phyloP scores from a whole-genome alignment of 345 rosid species.

The Arabidopsis suecica region DNA sequence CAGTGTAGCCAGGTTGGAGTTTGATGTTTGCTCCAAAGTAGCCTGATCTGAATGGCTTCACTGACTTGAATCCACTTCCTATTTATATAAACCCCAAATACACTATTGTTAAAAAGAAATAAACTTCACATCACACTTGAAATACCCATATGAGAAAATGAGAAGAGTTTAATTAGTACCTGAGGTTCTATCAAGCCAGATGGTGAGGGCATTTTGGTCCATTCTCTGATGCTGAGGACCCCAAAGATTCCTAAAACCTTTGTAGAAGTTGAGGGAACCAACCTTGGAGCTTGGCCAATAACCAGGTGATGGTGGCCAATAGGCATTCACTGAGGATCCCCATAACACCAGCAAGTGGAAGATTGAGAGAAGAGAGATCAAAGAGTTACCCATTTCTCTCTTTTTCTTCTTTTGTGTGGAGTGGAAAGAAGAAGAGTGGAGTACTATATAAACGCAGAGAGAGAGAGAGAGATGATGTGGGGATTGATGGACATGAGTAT shows the following conservation, averaged over 20 bases:
- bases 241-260: conserved; percentile 90
- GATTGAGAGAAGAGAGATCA: conserved; percentile 39
- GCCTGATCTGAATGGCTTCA: conserved; percentile 84
- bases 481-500: conserved; percentile 43
- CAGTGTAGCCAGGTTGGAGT: conserved; percentile 93
- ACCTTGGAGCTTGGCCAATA: conserved; percentile 91
- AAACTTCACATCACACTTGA: conserved; percentile 30
- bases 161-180: conserved; percentile 47
- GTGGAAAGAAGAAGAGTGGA: conserved; percentile 42
- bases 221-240: conserved; percentile 81
- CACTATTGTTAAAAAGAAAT: conserved; percentile 4
- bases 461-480: conserved; percentile 39
- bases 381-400: conserved; percentile 38
- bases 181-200: conserved; percentile 90
- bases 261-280: conserved; percentile 64
- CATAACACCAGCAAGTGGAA: conserved; percentile 50
- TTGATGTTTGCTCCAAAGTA: conserved; percentile 89
- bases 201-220: conserved; percentile 68
- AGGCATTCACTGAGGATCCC: conserved; percentile 51
- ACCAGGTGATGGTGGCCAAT: conserved; percentile 90
- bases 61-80: conserved; percentile 98
- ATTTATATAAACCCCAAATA: conserved; percentile 24
- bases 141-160: conserved; percentile 1
- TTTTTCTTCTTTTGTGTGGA: conserved; percentile 24
- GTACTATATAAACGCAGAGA: conserved; percentile 50